phyloP scores from a whole-genome alignment of 768 basidiomycete genomes.

The Naematelia aurantialba region DNA sequence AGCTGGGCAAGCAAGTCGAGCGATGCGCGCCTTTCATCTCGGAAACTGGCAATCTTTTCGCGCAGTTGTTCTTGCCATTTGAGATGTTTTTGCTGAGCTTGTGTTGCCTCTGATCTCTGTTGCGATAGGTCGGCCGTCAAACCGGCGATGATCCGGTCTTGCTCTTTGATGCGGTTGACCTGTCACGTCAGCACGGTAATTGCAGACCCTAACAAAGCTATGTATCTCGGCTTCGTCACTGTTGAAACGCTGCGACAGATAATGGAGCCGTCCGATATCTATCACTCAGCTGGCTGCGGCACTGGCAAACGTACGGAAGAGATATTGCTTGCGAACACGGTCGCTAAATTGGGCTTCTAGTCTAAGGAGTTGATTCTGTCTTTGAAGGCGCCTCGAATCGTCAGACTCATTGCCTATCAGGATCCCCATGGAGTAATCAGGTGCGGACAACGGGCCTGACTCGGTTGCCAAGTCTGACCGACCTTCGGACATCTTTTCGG shows the following conservation, averaged over 20 bases:
- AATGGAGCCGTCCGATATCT: slow-evolving; percentile 43
- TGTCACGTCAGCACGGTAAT: slow-evolving; percentile 6
- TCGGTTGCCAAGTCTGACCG: slow-evolving; percentile 1
- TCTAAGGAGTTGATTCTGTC: slow-evolving; percentile 34
- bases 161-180: slow-evolving; percentile 44
- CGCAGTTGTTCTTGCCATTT: slow-evolving; percentile 82
- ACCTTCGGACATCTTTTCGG: slow-evolving; percentile 12
- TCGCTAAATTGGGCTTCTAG: slow-evolving; percentile 31
- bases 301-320: slow-evolving; percentile 29
- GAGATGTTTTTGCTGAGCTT: slow-evolving; percentile 70
- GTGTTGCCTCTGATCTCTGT: slow-evolving; percentile 68
- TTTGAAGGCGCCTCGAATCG: slow-evolving; percentile 8
- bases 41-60: slow-evolving; percentile 66
- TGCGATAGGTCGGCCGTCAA: slow-evolving; percentile 60
- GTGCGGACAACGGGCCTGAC: neutral
- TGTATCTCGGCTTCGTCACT: slow-evolving; percentile 45
- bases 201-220: slow-evolving; percentile 31
- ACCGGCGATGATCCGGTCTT: slow-evolving; percentile 29
- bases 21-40: slow-evolving; percentile 78
- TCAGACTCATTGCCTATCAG: neutral
- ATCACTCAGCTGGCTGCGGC: slow-evolving; percentile 7
- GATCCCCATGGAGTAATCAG: neutral
- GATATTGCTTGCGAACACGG: slow-evolving; percentile 33
- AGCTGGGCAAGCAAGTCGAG: slow-evolving; percentile 65
- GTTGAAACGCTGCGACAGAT: slow-evolving; percentile 33